Evolutionary conservation across 2,329 filamentous ascomycete species (phyloP), one percentile per base, ranked within the genome.

Genomic region (Penicillium thymicola): DNA sequence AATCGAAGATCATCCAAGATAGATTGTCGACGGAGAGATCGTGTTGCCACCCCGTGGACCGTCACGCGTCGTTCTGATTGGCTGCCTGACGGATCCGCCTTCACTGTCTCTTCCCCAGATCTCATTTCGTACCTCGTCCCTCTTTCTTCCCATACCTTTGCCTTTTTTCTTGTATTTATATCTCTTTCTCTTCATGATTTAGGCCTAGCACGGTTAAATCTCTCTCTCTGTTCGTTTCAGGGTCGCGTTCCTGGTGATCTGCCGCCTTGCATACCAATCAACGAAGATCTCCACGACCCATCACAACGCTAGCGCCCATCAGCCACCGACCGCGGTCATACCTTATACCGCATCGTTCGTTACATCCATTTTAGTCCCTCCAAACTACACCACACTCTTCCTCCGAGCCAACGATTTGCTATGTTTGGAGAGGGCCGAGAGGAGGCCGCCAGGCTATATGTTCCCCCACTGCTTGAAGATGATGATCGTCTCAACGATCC

Each of bases 381-480:
- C 5, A 45, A 45, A 21, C 36, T 18, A 21, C 37, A 30, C 21
- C 21, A 42, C 23, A 44, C 41, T 28, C 10, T 47, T 34, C 4
- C 28, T 42, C 37, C 14, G 25, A 41, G n/a, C 27, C 34, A 55
- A 40, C 41, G n/a, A 32, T 50, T 45, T 55, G 21, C 23, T 48
- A 74, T 73, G 70, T 54, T 68, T 32, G 67, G 68, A 55, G 67
- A 72, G 58, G 65, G 66, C 16, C 65, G 64, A 23, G 68, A 70
- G 30, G 69, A 72, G 54, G 67, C 65, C 54, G 63, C 66, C 25
- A 66, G 70, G 48, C 63, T 67, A 27, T 72, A 74, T 57, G 63
- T 72, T 34, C 66, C 73, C 30, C 68, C 70, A 21, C 57, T 71
- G 5, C 58, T 72, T 32, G 71, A 72, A 38, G 70, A 72, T 48